These are phyloP conservation scores for Dicorynia guianensis DNA, from an alignment of 306 rosid species.

Conservation along the genomic window DNA sequence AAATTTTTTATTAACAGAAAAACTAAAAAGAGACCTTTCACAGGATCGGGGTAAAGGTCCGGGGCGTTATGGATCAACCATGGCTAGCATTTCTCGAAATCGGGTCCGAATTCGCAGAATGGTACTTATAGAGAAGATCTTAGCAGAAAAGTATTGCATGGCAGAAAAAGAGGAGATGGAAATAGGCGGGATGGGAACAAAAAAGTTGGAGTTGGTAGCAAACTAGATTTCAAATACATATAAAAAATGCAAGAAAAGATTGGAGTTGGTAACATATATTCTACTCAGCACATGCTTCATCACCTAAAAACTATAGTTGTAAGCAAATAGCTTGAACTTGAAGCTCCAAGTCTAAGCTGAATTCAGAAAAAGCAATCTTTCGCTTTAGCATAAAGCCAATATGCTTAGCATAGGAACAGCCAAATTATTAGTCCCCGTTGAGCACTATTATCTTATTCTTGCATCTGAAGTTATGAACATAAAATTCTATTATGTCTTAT, in stretches of 20 bases:
- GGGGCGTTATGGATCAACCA: constrained; percentile 96
- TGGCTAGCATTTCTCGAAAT: constrained; percentile 97
- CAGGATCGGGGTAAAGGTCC: constrained; percentile 80
- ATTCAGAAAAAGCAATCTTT: constrained; percentile 31
- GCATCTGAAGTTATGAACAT: constrained; percentile 39
- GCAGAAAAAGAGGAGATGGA: constrained; percentile 7
- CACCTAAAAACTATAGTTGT: not conserved
- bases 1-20: not conserved
- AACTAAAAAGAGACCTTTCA: constrained; percentile 57
- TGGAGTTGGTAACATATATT: constrained; percentile 51
- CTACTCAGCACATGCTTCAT: constrained; percentile 10
- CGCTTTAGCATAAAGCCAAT: constrained; percentile 21
- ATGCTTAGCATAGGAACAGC: constrained; percentile 15
- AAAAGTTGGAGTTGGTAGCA: constrained; percentile 65
- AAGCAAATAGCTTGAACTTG: constrained; percentile 22
- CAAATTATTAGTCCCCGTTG: not conserved
- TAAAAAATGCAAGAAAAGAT: constrained; percentile 3
- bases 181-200: constrained; percentile 22
- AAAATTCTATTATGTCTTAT: not conserved
- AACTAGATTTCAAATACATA: constrained; percentile 41
- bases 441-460: constrained; percentile 29
- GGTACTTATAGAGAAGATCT: constrained; percentile 57
- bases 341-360: constrained; percentile 32
- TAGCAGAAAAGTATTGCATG: constrained; percentile 20
- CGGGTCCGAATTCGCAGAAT: constrained; percentile 91